These are phyloP conservation scores for Prunus campanulata DNA, from an alignment of 306 rosid species.

Conservation along the genomic window DNA sequence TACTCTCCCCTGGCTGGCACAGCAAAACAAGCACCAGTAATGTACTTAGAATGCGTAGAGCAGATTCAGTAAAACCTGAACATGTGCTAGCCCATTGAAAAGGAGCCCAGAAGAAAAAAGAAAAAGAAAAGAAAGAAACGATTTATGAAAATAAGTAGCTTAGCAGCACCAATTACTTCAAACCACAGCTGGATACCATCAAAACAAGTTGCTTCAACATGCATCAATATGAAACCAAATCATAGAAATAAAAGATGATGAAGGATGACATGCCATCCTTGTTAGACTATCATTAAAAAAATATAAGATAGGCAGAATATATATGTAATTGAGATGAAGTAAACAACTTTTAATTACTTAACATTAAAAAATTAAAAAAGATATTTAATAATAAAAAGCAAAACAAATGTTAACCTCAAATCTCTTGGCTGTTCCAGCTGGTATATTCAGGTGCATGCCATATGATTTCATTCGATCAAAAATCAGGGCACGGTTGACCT, in stretches of 20 bases:
- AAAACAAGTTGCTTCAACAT: no score
- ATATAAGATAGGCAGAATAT: background rate
- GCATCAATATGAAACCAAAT: background rate
- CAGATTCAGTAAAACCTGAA: background rate
- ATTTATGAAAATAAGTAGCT: background rate
- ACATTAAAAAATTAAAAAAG: background rate
- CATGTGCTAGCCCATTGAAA: no score
- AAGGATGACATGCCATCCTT: background rate
- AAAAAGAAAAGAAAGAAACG: no score
- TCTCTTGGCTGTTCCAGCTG: conserved; percentile 83
- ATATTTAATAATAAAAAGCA: conserved; percentile 6
- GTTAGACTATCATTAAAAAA: background rate
- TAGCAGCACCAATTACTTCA: no score
- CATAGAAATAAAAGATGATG: background rate
- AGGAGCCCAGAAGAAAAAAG: no score
- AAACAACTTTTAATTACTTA: background rate
- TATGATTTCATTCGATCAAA: conserved; percentile 78
- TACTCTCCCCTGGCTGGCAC: conserved; percentile 80
- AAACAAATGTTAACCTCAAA: conserved; percentile 64
- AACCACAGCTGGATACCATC: no score
- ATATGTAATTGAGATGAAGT: background rate
- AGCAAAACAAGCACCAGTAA: conserved; percentile 27
- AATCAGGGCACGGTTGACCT: conserved; percentile 69
- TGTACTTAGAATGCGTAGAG: conserved; percentile 15
- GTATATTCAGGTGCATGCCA: conserved; percentile 87